Conservation (phyloP, 257 asterid species). For the Solanum bukasovii region DNA sequence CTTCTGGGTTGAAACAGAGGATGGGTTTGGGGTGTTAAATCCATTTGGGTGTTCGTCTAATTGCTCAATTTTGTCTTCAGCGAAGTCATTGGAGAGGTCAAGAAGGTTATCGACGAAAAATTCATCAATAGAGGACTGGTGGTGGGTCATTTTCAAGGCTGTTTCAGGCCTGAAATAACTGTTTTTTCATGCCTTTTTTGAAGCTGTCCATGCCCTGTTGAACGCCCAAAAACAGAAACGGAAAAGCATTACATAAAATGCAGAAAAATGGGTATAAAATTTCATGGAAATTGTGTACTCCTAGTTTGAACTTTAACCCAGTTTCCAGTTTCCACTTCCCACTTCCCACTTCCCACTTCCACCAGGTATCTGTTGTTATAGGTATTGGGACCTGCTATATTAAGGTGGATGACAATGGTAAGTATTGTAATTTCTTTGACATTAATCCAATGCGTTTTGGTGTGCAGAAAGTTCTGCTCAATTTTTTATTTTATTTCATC, state of each 20-base stretch:
- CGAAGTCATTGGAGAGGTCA: not conserved
- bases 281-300: not conserved
- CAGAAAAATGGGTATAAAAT: not conserved
- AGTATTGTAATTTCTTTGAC: not conserved
- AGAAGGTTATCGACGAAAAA: no score
- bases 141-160: not conserved
- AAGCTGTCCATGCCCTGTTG: not conserved
- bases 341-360: not conserved
- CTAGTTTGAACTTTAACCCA: not conserved
- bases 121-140: no score
- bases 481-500: not conserved
- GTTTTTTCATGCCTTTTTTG: not conserved
- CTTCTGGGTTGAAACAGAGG: not conserved
- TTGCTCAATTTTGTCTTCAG: not conserved
- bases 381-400: no score
- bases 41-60: not conserved
- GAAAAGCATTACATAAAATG: no score
- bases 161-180: not conserved
- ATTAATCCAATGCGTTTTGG: not conserved
- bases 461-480: not conserved
- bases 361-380: constrained; percentile 1
- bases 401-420: constrained; percentile 1
- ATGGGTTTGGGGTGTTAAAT: not conserved
- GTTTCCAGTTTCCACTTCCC: not conserved
- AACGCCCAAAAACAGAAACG: no score